These are phyloP conservation scores for Cercospora zeina DNA, from an alignment of 2,329 filamentous ascomycete genomes.

Conservation along the genomic window DNA sequence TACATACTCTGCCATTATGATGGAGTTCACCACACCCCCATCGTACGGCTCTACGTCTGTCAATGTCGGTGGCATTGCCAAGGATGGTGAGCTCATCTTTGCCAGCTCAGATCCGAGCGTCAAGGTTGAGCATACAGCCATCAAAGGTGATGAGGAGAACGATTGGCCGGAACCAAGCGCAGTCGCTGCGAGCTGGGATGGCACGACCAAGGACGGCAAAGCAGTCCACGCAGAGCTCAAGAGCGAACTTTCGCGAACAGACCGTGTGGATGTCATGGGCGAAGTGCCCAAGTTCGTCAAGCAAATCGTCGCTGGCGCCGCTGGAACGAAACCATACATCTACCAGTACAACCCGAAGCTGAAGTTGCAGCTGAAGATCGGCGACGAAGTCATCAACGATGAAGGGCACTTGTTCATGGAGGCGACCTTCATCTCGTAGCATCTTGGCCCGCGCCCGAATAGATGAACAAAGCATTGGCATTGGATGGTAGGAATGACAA, in stretches of 20 bases:
- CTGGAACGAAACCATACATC: conserved; percentile 94
- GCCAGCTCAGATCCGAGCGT: conserved; percentile 66
- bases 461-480: not conserved
- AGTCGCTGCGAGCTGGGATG: conserved; percentile 74
- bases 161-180: conserved; percentile 85
- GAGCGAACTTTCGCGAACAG: conserved; percentile 68
- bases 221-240: conserved; percentile 68
- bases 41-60: conserved; percentile 88
- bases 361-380: conserved; percentile 79
- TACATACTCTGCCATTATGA: conserved; percentile 82
- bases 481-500: conserved; percentile 10
- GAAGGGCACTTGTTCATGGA: conserved; percentile 80
- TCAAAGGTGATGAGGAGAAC: conserved; percentile 71
- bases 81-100: conserved; percentile 75
- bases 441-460: not conserved
- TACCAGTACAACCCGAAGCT: conserved; percentile 84
- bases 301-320: conserved; percentile 82
- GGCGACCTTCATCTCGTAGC: conserved; percentile 87
- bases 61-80: conserved; percentile 77
- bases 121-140: conserved; percentile 67
- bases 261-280: conserved; percentile 92
- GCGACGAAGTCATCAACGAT: conserved; percentile 75
- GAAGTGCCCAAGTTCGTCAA: conserved; percentile 96
- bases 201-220: conserved; percentile 74
- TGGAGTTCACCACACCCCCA: conserved; percentile 92